A percentile compares a stretch with the other conserved stretches of the same genome.
These are phyloP conservation scores for Conringia planisiliqua DNA, from an alignment of 345 rosid genomes.

Conservation along the genomic window DNA sequence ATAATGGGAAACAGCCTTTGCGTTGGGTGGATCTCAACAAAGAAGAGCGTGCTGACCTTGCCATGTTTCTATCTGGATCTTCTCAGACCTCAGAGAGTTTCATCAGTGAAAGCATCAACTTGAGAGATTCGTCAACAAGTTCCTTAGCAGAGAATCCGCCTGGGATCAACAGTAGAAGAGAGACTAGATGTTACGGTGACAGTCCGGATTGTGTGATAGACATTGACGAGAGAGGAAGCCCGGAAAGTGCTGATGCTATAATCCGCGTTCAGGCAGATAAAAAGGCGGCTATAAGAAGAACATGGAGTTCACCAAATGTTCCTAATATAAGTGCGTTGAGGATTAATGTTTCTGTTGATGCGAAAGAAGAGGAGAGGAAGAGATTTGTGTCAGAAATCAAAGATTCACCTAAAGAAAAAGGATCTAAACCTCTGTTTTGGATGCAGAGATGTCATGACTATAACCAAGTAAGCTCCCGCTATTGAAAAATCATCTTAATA, in stretches of 20 bases:
- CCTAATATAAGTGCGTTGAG: constrained; percentile 49
- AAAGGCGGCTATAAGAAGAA: constrained; percentile 39
- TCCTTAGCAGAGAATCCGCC: constrained; percentile 29
- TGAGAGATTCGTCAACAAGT: constrained; percentile 25
- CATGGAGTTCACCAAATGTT: constrained; percentile 59
- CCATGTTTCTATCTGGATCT: constrained; percentile 70
- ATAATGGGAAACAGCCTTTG: constrained; percentile 65
- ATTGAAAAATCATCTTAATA: neutral
- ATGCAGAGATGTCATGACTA: constrained; percentile 52
- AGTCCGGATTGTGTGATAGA: constrained; percentile 26
- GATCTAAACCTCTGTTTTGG: constrained; percentile 51
- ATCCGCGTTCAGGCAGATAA: too few relatives aligned
- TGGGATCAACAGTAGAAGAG: constrained; percentile 32
- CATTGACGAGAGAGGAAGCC: constrained; percentile 33
- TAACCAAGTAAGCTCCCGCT: constrained; percentile 44
- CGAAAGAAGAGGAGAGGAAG: constrained; percentile 35
- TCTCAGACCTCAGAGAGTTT: constrained; percentile 31
- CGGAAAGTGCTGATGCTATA: constrained; percentile 30
- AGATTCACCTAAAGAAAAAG: constrained; percentile 70
- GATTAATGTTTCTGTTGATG: constrained; percentile 42
- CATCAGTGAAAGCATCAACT: constrained; percentile 34
- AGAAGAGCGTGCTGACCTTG: constrained; percentile 83
- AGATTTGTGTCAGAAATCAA: constrained; percentile 34
- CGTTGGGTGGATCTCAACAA: constrained; percentile 70
- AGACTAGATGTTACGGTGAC: constrained; percentile 29